These are phyloP conservation scores for Dioscorea alata DNA, from an alignment of 106 monocot species.

Conservation along the genomic window DNA sequence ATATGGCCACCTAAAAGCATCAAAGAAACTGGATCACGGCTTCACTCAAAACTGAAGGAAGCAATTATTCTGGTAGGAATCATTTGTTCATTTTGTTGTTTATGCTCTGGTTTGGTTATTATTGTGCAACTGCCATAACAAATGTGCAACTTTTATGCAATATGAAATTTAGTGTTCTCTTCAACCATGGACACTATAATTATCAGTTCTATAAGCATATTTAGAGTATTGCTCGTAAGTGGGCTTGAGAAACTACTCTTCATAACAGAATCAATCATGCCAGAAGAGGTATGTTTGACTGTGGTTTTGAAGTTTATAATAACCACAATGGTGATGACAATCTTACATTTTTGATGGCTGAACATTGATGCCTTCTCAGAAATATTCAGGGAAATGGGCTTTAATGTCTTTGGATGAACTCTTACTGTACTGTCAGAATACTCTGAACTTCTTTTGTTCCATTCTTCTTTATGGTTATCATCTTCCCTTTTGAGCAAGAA, in stretches of 20 bases:
- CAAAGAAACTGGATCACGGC: constrained; percentile 86
- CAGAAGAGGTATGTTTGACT: not conserved
- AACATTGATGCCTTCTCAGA: no score
- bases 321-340: no score
- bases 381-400: no score
- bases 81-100: not conserved
- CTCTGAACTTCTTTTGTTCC: no score
- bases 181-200: not conserved
- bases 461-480: no score
- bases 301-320: not conserved
- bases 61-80: constrained; percentile 66
- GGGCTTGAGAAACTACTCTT: no score
- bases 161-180: not conserved
- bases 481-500: no score
- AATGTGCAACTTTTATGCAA: not conserved
- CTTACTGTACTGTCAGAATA: no score
- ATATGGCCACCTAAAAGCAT: constrained; percentile 97
- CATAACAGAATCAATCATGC: not conserved
- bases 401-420: no score
- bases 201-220: not conserved
- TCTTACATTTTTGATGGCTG: no score
- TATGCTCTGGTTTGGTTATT: not conserved
- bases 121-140: no score
- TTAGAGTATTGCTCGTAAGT: not conserved
- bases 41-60: constrained; percentile 86